These are phyloP conservation scores for Vigna trinervia DNA, from an alignment of 306 rosid species.

Conservation along the genomic window DNA sequence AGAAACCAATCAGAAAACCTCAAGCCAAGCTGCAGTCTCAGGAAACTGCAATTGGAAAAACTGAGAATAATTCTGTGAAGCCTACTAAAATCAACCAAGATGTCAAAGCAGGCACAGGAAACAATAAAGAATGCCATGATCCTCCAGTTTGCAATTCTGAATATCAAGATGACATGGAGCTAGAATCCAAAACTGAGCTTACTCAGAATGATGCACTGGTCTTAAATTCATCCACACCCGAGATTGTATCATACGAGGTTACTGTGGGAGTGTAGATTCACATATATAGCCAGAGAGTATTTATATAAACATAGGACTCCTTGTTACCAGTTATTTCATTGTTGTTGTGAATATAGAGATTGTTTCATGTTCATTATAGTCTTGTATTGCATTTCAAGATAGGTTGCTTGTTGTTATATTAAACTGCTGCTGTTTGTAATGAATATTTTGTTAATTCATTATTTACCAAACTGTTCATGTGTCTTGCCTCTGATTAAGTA, in stretches of 20 bases:
- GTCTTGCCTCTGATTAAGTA: not conserved
- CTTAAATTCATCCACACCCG: conserved; percentile 50
- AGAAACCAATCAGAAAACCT: conserved; percentile 63
- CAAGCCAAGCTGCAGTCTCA: conserved; percentile 55
- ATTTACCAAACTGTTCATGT: conserved; percentile 21
- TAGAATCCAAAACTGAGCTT: conserved; percentile 44
- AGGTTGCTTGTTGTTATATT: conserved; percentile 34
- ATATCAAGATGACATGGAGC: conserved; percentile 40
- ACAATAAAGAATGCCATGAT: conserved; percentile 52
- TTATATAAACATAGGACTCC: conserved; percentile 44
- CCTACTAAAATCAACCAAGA: conserved; percentile 45
- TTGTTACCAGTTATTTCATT: conserved; percentile 42
- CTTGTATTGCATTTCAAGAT: conserved; percentile 36
- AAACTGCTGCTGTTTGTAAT: conserved; percentile 32
- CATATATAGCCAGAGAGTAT: conserved; percentile 3
- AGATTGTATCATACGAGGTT: conserved; percentile 69
- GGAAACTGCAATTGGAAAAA: conserved; percentile 53
- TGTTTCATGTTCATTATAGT: conserved; percentile 44
- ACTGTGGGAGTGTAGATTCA: conserved; percentile 61
- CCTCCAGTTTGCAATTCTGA: conserved; percentile 42
- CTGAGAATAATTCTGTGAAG: conserved; percentile 41
- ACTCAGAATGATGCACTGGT: conserved; percentile 46
- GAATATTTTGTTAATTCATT: conserved; percentile 38
- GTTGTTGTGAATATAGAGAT: conserved; percentile 58
- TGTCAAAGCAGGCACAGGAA: conserved; percentile 43